A percentile compares a stretch with the other conserved stretches of the same genome.
Evolutionary conservation across 108 stramenopile genomes (phyloP).

Genomic region (Skeletonema menzelii): DNA sequence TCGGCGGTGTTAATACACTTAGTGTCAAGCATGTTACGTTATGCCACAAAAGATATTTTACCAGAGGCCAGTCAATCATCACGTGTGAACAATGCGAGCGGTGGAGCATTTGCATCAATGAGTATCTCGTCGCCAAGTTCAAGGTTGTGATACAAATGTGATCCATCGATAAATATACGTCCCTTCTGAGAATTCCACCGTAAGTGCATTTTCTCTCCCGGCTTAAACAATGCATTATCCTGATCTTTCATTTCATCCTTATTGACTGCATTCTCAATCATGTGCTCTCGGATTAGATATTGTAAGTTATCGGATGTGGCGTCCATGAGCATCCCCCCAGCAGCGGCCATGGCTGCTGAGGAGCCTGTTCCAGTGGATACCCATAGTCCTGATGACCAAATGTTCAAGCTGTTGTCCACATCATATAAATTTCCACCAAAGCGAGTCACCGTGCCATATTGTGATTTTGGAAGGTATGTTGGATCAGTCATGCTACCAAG

Average conservation of each 20-base stretch:
- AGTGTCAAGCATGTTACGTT: not conserved
- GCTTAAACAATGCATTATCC: slow-evolving; percentile 67
- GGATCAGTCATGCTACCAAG: slow-evolving; percentile 13
- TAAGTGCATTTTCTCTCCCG: slow-evolving; percentile 71
- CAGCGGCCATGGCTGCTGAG: slow-evolving; percentile 86
- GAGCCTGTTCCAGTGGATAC: slow-evolving; percentile 79
- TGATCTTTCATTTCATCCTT: slow-evolving; percentile 45
- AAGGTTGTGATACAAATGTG: slow-evolving; percentile 77
- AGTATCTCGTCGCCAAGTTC: slow-evolving; percentile 89
- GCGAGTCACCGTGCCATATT: slow-evolving; percentile 65
- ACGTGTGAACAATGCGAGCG: slow-evolving; percentile 63
- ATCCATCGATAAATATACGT: slow-evolving; percentile 90
- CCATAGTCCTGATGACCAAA: slow-evolving; percentile 88
- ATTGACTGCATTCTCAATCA: slow-evolving; percentile 59
- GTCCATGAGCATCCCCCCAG: slow-evolving; percentile 81
- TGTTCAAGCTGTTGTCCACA: slow-evolving; percentile 72
- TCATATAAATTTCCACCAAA: slow-evolving; percentile 64
- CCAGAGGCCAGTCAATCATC: slow-evolving; percentile 1
- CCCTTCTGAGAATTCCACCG: slow-evolving; percentile 94
- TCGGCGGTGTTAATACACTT: not conserved
- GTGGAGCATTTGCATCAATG: slow-evolving; percentile 78
- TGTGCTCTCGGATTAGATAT: slow-evolving; percentile 91
- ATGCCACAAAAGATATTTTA: no score
- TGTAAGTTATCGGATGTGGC: slow-evolving; percentile 64
- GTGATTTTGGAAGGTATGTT: slow-evolving; percentile 5